Evolutionary conservation across 176 grass and related monocot species (phyloP).

Genomic region (Phoenix roebelenii): DNA sequence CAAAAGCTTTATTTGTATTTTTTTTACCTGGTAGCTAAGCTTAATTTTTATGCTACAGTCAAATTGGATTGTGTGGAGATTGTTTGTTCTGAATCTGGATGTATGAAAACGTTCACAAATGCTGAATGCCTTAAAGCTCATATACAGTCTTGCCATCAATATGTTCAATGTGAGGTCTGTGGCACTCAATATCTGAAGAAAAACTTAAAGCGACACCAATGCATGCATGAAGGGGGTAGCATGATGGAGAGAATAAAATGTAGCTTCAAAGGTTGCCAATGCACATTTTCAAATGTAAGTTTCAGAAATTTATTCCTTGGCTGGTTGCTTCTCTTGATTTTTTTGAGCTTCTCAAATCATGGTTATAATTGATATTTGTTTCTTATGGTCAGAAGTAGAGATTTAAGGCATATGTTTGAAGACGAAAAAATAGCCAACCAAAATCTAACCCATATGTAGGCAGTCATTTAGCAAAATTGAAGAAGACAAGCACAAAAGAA

Average conservation of each 20-base stretch:
- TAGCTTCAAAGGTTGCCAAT: constrained; percentile 28
- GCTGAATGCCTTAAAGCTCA: constrained; percentile 41
- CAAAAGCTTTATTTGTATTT: too few species aligned
- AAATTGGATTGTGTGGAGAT: constrained; percentile 58
- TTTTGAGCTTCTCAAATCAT: too few species aligned
- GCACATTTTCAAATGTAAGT: constrained; percentile 53
- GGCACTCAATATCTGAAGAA: constrained; percentile 48
- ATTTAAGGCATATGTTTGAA: background rate
- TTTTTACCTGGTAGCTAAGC: background rate
- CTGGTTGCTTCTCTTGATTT: too few species aligned
- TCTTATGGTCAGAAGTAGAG: background rate
- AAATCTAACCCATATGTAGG: too few species aligned
- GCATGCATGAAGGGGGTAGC: constrained; percentile 2
- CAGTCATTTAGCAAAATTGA: too few species aligned
- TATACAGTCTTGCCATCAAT: constrained; percentile 36
- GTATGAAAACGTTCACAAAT: constrained; percentile 59
- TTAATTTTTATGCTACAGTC: constrained; percentile 20
- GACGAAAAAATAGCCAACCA: too few species aligned
- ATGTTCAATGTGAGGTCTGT: constrained; percentile 40
- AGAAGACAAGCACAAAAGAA: too few species aligned
- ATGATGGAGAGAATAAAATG: constrained; percentile 36
- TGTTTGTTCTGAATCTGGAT: constrained; percentile 47
- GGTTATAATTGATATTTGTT: background rate
- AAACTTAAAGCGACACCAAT: constrained; percentile 46
- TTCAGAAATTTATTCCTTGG: background rate